Conservation (phyloP, 2,329 filamentous ascomycete species). For the Lachnellula arida region DNA sequence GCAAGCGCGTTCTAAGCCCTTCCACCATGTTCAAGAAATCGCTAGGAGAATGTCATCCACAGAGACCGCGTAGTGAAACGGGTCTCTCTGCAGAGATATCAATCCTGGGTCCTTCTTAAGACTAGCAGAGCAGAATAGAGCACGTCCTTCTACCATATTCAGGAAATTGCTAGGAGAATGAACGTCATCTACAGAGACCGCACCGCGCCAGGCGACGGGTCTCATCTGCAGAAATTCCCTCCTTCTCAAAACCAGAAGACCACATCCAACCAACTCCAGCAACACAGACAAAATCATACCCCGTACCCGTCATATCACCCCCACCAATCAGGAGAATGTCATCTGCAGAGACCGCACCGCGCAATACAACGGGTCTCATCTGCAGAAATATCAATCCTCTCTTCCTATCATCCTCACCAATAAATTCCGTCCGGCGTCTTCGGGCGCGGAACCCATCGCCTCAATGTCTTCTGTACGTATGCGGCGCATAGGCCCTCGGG, state of each 20-base stretch:
- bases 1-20: background rate
- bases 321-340: too few species aligned
- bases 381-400: too few species aligned
- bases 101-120: background rate
- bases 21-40: background rate
- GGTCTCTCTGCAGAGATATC: background rate
- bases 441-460: background rate
- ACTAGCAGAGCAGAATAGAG: too few species aligned
- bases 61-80: background rate
- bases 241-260: too few species aligned
- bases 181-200: background rate
- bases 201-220: background rate
- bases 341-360: too few species aligned
- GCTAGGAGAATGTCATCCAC: background rate
- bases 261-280: too few species aligned
- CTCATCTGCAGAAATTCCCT: background rate
- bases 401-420: background rate
- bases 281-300: too few species aligned
- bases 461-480: background rate
- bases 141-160: too few species aligned
- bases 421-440: background rate
- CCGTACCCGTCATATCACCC: too few species aligned
- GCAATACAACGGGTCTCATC: too few species aligned
- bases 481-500: background rate
- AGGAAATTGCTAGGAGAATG: too few species aligned